Percentiles rank a stretch among this genome's conserved stretches.
Conservation (phyloP, 345 rosid species). For the Populus nigra region DNA sequence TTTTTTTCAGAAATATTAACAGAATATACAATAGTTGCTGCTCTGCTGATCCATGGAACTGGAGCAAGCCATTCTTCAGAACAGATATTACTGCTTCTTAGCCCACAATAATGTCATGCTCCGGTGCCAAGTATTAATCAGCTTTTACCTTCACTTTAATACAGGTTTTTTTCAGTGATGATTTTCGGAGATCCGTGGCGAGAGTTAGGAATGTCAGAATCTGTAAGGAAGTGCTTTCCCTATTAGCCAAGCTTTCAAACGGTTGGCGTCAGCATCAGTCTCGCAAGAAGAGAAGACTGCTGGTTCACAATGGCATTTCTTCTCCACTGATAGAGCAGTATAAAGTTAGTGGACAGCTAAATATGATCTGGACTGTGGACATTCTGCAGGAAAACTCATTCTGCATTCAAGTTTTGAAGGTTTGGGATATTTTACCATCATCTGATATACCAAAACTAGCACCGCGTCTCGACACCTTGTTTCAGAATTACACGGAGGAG, state of each 20-base stretch:
- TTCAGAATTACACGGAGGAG: constrained; percentile 18
- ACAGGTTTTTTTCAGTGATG: constrained; percentile 26
- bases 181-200: constrained; percentile 28
- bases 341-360: constrained; percentile 9
- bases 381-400: constrained; percentile 12
- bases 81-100: no score
- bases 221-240: constrained; percentile 12
- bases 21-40: no score
- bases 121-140: background rate
- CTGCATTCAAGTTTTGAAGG: constrained; percentile 34
- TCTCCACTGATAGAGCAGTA: constrained; percentile 13
- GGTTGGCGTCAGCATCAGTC: constrained; percentile 31
- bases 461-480: constrained; percentile 14
- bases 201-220: constrained; percentile 13
- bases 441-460: constrained; percentile 18
- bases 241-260: constrained; percentile 26
- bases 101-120: background rate
- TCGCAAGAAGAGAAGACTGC: background rate
- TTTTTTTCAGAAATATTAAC: no score
- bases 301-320: background rate
- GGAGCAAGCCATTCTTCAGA: no score
- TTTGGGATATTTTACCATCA: constrained; percentile 37
- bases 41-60: no score
- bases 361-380: constrained; percentile 41
- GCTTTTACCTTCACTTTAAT: background rate